Base-by-base conservation (phyloP, 768 basidiomycete genomes). In the Lactarius tabidus region DNA sequence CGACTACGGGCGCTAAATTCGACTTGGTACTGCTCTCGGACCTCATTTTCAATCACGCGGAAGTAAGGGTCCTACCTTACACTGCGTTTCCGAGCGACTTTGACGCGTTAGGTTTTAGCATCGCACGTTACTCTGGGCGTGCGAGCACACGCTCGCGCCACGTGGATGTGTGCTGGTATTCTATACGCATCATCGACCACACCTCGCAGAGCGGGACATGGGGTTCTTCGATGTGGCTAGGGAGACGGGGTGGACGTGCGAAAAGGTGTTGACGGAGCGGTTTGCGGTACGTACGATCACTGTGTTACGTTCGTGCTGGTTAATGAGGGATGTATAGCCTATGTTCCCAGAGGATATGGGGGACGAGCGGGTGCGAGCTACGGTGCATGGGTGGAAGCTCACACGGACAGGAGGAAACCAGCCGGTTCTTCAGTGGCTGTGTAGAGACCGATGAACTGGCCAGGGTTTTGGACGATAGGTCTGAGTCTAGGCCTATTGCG, bases 31-130 rank as follows among this genome's bases (percentile, higher is more conserved):
- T 98, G 66, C 80, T 98, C 62, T 95, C 93, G 1, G 95, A 98
- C 76, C 84, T 98, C 38, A 84, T 98, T 38, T 97, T 96, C 76
- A 97, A 95, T 70, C 95, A 96, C 70, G 94, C 94, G 1, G 93
- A 95, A 79, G 93, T 89, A 67, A 17, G 39, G 3, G 17, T 4
- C 38, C 2, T 17, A 14, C 38, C 38, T 15, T 14, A 15, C 17
- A 15, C 33, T 33, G 33, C n/a, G n/a, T 10, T 36, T 38, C 14
- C 39, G 17, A 17, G 38, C 1, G 17, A 39, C 15, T 39, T 17
- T 39, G 39, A 39, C 2, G 17, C 17, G 17, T 12, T n/a, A 3
- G 28, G 58, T 35, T 55, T 54, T 43, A 96, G 88, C 95, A 98
- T 72, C 85, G 87, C 35, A 90, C 91, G 0, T 78, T 98, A 23